Evolutionary conservation across 2,329 filamentous ascomycete genomes (phyloP).

Genomic region (Didymella segeticola): DNA sequence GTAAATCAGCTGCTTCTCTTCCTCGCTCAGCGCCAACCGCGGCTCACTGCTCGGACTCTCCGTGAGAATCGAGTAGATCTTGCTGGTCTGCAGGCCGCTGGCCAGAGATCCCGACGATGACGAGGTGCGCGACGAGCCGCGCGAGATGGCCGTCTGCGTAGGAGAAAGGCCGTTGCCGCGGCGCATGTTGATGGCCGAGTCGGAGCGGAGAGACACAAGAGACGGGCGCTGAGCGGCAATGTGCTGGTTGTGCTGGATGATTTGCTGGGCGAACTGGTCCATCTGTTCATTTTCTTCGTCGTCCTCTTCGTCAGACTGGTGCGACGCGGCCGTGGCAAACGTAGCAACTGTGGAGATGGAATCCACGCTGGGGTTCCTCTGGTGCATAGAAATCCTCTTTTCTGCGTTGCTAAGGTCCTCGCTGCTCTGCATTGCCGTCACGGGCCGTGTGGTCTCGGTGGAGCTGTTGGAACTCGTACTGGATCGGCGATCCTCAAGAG

Average conservation of each 20-base stretch:
- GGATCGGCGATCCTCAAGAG: constrained; percentile 60
- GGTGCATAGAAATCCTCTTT: constrained; percentile 48
- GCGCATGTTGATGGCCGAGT: constrained; percentile 44
- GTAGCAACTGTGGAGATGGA: constrained; percentile 67
- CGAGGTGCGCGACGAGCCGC: constrained; percentile 36
- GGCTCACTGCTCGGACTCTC: constrained; percentile 43
- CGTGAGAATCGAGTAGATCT: constrained; percentile 52
- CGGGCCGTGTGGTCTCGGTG: constrained; percentile 57
- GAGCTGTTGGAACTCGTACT: constrained; percentile 62
- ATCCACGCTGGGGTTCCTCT: constrained; percentile 63
- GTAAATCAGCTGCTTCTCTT: constrained; percentile 62
- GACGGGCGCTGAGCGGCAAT: constrained; percentile 23
- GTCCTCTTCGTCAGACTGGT: constrained; percentile 47
- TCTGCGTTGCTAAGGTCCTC: constrained; percentile 28
- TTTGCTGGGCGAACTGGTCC: constrained; percentile 48
- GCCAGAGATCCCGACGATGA: constrained; percentile 41
- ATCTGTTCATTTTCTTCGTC: constrained; percentile 51
- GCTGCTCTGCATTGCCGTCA: constrained; percentile 35
- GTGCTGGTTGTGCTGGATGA: constrained; percentile 34
- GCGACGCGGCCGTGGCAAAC: constrained; percentile 69
- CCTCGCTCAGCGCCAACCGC: constrained; percentile 54
- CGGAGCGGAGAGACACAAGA: constrained; percentile 35
- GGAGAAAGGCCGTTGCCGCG: constrained; percentile 35
- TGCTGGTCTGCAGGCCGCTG: constrained; percentile 47
- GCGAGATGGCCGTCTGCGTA: constrained; percentile 37